A percentile compares a stretch with the other conserved stretches of the same genome.
Conservation (phyloP, 192 early-diverging fungal genomes). For the Mortierella claussenii region DNA sequence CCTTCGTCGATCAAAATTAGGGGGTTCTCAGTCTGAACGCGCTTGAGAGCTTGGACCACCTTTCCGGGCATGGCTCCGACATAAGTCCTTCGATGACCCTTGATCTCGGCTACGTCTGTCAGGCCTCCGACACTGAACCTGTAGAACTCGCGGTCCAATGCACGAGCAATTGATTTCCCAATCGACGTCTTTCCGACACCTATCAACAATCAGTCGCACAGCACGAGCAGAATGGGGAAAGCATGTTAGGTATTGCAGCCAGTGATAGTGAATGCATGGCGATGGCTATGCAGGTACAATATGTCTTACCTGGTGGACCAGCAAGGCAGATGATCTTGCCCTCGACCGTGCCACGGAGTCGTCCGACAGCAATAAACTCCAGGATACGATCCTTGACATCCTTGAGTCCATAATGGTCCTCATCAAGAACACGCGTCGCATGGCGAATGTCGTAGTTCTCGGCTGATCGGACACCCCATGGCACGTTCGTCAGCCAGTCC, state of each 20-base stretch:
- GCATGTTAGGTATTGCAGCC: too few species aligned
- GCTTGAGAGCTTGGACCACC: constrained; percentile 98
- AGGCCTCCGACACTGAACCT: constrained; percentile 97
- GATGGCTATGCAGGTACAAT: too few species aligned
- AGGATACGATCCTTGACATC: constrained; percentile 99
- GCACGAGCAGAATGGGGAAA: too few species aligned
- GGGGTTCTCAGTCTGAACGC: constrained; percentile 98
- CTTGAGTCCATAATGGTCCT: constrained; percentile 99
- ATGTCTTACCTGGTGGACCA: constrained; percentile 98
- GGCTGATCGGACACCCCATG: constrained; percentile 90
- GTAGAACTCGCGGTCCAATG: constrained; percentile 94
- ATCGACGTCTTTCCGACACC: constrained; percentile 98
- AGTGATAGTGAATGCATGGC: too few species aligned
- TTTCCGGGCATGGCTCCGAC: constrained; percentile 99
- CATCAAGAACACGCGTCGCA: constrained; percentile 90
- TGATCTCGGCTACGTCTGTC: constrained; percentile 99
- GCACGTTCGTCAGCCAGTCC: constrained; percentile 98
- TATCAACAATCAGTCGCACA: too few species aligned
- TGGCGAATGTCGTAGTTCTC: constrained; percentile 96
- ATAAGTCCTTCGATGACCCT: constrained; percentile 98
- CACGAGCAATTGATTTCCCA: constrained; percentile 96
- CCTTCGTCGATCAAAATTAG: constrained; percentile 97
- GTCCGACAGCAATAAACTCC: constrained; percentile 99
- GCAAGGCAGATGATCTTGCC: constrained; percentile 98
- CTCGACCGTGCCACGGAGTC: constrained; percentile 93